These are phyloP conservation scores for Madurella mycetomatis DNA, from an alignment of 2,329 filamentous ascomycete species.

Conservation along the genomic window DNA sequence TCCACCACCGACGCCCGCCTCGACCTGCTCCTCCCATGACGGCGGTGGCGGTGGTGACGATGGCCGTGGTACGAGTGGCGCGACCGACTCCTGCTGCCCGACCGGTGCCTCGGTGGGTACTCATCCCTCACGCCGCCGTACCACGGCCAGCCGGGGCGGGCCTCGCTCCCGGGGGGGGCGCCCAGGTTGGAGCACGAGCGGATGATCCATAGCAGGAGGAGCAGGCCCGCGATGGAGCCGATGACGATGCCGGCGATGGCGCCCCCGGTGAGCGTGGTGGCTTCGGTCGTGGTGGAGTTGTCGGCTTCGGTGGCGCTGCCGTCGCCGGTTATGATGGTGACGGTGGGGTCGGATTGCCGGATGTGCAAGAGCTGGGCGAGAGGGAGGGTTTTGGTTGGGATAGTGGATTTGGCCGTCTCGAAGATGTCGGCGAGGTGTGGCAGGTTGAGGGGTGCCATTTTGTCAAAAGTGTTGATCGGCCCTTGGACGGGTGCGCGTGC, in stretches of 20 bases:
- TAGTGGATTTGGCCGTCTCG: not conserved
- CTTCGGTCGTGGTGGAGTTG: slow-evolving; percentile 13
- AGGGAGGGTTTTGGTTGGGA: slow-evolving; percentile 6
- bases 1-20: slow-evolving; percentile 6
- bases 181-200: slow-evolving; percentile 42
- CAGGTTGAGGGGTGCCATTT: not conserved
- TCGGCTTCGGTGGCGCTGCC: not conserved
- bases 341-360: slow-evolving; percentile 1
- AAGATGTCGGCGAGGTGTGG: too few relatives aligned
- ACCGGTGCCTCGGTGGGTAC: slow-evolving; percentile 12
- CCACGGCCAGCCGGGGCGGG: slow-evolving; percentile 24
- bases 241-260: slow-evolving; percentile 51
- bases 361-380: not conserved
- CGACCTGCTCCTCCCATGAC: slow-evolving; percentile 2
- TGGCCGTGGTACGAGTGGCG: not conserved
- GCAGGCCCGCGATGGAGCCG: slow-evolving; percentile 42
- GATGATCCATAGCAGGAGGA: slow-evolving; percentile 45
- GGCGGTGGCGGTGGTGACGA: slow-evolving; percentile 4
- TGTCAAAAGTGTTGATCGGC: not conserved
- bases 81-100: slow-evolving; percentile 2
- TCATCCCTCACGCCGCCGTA: slow-evolving; percentile 30
- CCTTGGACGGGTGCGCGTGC: too few relatives aligned
- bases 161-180: slow-evolving; percentile 30
- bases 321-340: slow-evolving; percentile 10
- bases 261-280: slow-evolving; percentile 39